Percentiles rank a stretch among this genome's conserved stretches.
Conservation (phyloP, 2,329 filamentous ascomycete species). For the Trichoderma aggressivum region DNA sequence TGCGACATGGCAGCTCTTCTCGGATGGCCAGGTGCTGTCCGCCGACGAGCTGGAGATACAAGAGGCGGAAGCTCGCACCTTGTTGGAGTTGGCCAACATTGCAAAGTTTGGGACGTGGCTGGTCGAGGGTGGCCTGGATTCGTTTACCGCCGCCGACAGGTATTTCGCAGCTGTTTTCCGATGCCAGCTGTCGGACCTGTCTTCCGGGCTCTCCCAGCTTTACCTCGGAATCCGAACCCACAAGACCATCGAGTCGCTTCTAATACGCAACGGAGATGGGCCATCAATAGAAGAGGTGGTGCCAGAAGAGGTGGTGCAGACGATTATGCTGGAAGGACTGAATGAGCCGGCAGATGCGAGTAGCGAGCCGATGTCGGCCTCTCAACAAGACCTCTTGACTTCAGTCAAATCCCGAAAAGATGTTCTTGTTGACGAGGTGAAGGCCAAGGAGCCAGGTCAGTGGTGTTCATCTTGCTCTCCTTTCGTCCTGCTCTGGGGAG, state of each 20-base stretch:
- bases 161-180: slow-evolving; percentile 45
- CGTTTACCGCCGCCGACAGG: slow-evolving; percentile 43
- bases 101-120: slow-evolving; percentile 44
- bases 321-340: slow-evolving; percentile 55
- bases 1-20: slow-evolving; percentile 35
- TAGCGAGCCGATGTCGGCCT: slow-evolving; percentile 30
- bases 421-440: slow-evolving; percentile 28
- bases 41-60: slow-evolving; percentile 35
- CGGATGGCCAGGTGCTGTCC: slow-evolving; percentile 32
- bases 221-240: slow-evolving; percentile 49
- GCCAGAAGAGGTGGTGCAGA: slow-evolving; percentile 48
- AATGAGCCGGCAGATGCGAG: slow-evolving; percentile 39
- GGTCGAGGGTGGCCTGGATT: slow-evolving; percentile 36
- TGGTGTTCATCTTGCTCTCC: background rate
- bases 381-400: slow-evolving; percentile 35
- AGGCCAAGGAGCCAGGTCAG: slow-evolving; percentile 26
- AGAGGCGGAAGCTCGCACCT: slow-evolving; percentile 32
- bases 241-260: slow-evolving; percentile 52
- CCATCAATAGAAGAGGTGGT: no score
- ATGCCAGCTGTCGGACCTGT: slow-evolving; percentile 44
- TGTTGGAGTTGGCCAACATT: slow-evolving; percentile 48
- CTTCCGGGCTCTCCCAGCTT: slow-evolving; percentile 41
- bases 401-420: slow-evolving; percentile 35
- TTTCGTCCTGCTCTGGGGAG: background rate
- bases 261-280: slow-evolving; percentile 44